Evolutionary conservation across 2,329 filamentous ascomycete species (phyloP), one percentile per base, ranked within the genome.

Genomic region (Arthroderma sp.): DNA sequence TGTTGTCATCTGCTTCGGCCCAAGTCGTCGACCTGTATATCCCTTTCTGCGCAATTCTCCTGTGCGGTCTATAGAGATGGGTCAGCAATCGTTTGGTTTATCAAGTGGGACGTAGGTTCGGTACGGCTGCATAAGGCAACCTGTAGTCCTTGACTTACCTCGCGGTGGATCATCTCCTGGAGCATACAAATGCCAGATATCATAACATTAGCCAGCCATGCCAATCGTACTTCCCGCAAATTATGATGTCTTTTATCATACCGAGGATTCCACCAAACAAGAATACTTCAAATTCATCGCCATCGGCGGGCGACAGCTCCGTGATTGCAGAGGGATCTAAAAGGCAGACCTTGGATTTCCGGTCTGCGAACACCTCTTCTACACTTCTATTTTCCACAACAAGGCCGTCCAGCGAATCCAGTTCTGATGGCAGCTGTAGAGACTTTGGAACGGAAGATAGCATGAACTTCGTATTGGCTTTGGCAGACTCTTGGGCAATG

Each of bases 1-100:
- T 4, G 91, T 98, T 3, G 91, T 96, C 89, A 98, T 95, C 65
- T 98, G 91, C 55, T 88, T 81, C 5, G 89, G 85, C 0, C 91
- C 91, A 29, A 98, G 72, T 47, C 91, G 76, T 43, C 91, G 80
- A 47, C 89, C 87, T 47, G 81, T 73, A 56, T 94, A 98, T 3
- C 91, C 91, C 61, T 96, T 94, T 65, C 85, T 87, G 43, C 91
- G 80, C 55, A 98, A 70, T 63, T 98, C 91, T n/a, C 85, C 89
- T 4, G 91, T 98, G 50, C 91, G 81, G 65, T 96, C 89, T 93
- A 33, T 43, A 22, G 1, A 22, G 6, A 36, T 30, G 8, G 36
- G 46, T 41, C 42, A 43, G 38, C 34, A 22, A 22, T 22, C 15
- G 15, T 22, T 22, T 22, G 15, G 15, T 22, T 22, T 22, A 22